Conservation (phyloP, 2,329 filamentous ascomycete genomes). For the Orbilia blumenaviensis region DNA sequence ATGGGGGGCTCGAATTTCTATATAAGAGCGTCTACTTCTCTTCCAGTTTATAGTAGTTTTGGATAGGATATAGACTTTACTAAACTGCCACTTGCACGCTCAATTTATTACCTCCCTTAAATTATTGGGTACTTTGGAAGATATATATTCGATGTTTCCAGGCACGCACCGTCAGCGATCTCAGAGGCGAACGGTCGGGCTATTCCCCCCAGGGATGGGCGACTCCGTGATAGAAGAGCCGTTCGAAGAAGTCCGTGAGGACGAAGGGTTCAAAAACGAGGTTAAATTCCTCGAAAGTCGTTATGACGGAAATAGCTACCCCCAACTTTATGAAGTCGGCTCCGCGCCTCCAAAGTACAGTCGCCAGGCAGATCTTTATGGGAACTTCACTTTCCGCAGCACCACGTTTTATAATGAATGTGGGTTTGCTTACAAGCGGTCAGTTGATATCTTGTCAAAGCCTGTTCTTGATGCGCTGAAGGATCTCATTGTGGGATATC, state of each 20-base stretch:
- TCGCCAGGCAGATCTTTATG: slow-evolving; percentile 59
- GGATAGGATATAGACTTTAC: too few species aligned
- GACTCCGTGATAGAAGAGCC: neutral
- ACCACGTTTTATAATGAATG: slow-evolving; percentile 30
- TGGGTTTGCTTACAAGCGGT: slow-evolving; percentile 6
- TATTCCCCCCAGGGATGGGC: neutral
- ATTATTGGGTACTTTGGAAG: too few species aligned
- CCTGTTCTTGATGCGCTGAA: slow-evolving; percentile 25
- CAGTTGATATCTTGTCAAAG: slow-evolving; percentile 30
- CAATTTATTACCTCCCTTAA: too few species aligned
- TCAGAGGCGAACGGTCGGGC: too few species aligned
- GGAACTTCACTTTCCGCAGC: slow-evolving; percentile 58
- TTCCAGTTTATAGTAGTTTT: too few species aligned
- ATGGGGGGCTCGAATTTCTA: neutral
- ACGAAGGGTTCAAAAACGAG: slow-evolving; percentile 30
- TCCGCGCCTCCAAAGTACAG: slow-evolving; percentile 56
- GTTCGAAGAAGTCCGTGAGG: slow-evolving; percentile 30
- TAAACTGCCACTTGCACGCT: too few species aligned
- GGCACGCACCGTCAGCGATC: neutral
- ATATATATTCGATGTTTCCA: too few species aligned
- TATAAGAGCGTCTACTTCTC: neutral
- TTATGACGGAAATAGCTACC: slow-evolving; percentile 58
- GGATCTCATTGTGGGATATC: slow-evolving; percentile 29
- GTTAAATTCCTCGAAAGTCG: slow-evolving; percentile 60
- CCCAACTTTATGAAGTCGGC: slow-evolving; percentile 59